Evolutionary conservation across 345 rosid species (phyloP), one percentile per base, ranked within the genome.

Genomic region (Ailanthus altissimus): DNA sequence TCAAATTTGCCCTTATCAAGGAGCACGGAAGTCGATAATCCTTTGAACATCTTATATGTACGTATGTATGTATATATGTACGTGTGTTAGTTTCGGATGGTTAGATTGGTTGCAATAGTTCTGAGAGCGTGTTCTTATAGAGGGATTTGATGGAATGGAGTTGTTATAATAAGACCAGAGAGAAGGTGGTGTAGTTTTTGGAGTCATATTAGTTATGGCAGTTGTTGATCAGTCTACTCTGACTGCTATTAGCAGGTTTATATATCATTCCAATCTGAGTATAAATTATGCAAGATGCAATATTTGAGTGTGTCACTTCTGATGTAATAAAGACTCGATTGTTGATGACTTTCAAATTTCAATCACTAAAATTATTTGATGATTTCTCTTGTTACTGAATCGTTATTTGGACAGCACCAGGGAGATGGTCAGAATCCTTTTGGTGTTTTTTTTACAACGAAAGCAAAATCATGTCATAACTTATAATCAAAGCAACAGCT

Each of bases 31-130:
- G 47, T 53, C 2, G 46, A 54, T 26, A 62, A 65, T 38, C 49
- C 40, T 61, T 57, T 70, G 62, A 54, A 6, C 84, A 81, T 78
- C 62, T 70, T 69, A 68, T 64, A 74, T 68, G 42, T 26, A 5
- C 6, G 50, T 65, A 32, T 20, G 62, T 20, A 50, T n/a, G n/a
- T n/a, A n/a, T 69, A 68, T 64, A 74, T 68, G 42, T 26, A 5
- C 6, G 50, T 65, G 20, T 20, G 38, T 32, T 13, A 15, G 36
- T 32, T 60, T 5, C 16, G 58, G 2, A 4, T 25, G 32, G 1
- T 53, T 32, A 32, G 56, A 43, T 0, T 10, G 0, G n/a, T n/a
- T 72, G 57, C 50, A 20, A 13, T 20, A 12, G 45, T 21, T 15
- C 6, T 49, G 8, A 47, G 49, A 66, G 56, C 42, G 18, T 57